phyloP scores from a whole-genome alignment of 208 protist species.

The Porcisia deanei region DNA sequence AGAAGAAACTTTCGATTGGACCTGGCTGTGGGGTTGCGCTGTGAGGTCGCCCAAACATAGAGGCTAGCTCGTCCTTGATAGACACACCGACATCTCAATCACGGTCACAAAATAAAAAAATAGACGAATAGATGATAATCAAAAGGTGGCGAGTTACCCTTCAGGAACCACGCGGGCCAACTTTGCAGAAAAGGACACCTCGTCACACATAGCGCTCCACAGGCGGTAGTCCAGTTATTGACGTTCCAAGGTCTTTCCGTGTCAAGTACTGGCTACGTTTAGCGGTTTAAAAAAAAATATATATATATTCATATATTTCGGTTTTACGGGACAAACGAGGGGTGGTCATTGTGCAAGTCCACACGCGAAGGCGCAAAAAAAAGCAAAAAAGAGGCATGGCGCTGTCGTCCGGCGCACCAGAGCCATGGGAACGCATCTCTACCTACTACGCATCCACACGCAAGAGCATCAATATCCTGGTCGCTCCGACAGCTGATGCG shows the following conservation, averaged over 20 bases:
- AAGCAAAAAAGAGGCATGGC: conserved; percentile 8
- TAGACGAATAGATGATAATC: background rate
- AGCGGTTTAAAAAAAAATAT: background rate
- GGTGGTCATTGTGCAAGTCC: no score
- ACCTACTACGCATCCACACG: conserved; percentile 66
- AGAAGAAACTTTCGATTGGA: no score
- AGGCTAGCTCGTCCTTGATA: background rate
- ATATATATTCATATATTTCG: background rate
- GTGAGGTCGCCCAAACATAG: background rate
- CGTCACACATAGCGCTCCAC: background rate
- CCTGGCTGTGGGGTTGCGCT: no score
- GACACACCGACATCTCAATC: background rate
- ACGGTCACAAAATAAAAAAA: background rate
- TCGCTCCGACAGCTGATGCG: conserved; percentile 75
- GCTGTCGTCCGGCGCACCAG: conserved; percentile 26
- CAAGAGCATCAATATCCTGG: conserved; percentile 70
- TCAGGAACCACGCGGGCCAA: background rate
- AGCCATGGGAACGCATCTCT: conserved; percentile 66
- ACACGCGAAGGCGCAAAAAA: conserved; percentile 1
- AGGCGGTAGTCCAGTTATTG: background rate
- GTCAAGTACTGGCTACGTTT: background rate
- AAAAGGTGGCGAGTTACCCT: background rate
- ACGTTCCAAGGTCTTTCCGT: no score
- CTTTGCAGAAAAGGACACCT: background rate
- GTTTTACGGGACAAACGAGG: no score